Conservation (phyloP, 768 basidiomycete species). For the Epithele typhae region DNA sequence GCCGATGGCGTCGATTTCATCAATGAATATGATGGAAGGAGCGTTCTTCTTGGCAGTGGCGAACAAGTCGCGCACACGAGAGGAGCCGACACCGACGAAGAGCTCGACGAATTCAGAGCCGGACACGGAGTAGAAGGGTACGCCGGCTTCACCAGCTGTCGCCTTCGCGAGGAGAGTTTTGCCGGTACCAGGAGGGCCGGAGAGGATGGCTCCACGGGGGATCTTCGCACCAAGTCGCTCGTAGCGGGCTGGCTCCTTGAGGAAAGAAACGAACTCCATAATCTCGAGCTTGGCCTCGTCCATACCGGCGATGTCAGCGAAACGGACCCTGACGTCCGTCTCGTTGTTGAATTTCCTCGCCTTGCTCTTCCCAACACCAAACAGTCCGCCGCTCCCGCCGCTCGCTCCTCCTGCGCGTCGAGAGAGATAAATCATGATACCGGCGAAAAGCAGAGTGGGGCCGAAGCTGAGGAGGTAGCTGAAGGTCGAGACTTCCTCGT, state of each 20-base stretch:
- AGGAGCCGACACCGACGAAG: conserved; percentile 99
- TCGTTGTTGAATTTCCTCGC: conserved; percentile 98
- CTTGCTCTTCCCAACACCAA: conserved; percentile 93
- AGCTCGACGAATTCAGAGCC: conserved; percentile 99
- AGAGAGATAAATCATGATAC: conserved; percentile 86
- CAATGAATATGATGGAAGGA: conserved; percentile 97
- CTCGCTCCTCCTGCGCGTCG: conserved; percentile 59
- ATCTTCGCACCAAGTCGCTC: conserved; percentile 98
- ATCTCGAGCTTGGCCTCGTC: conserved; percentile 99
- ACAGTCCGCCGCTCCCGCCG: conserved; percentile 81
- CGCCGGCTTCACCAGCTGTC: conserved; percentile 95
- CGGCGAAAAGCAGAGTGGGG: conserved; percentile 90
- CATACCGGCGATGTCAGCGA: conserved; percentile 98
- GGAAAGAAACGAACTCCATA: conserved; percentile 99
- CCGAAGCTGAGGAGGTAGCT: conserved; percentile 85
- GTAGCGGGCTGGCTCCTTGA: conserved; percentile 93
- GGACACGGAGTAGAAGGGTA: conserved; percentile 97
- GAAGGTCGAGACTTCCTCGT: conserved; percentile 86
- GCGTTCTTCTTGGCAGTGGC: conserved; percentile 97
- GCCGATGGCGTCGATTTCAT: conserved; percentile 99
- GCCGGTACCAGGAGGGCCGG: conserved; percentile 96
- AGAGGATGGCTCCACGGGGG: conserved; percentile 90
- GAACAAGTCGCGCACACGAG: conserved; percentile 95
- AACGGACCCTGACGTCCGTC: conserved; percentile 87
- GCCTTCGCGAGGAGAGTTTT: conserved; percentile 98